Percentiles rank a stretch among this genome's conserved stretches.
Evolutionary conservation across 257 asterid species (phyloP).

Genomic region (Solanum pennellii): DNA sequence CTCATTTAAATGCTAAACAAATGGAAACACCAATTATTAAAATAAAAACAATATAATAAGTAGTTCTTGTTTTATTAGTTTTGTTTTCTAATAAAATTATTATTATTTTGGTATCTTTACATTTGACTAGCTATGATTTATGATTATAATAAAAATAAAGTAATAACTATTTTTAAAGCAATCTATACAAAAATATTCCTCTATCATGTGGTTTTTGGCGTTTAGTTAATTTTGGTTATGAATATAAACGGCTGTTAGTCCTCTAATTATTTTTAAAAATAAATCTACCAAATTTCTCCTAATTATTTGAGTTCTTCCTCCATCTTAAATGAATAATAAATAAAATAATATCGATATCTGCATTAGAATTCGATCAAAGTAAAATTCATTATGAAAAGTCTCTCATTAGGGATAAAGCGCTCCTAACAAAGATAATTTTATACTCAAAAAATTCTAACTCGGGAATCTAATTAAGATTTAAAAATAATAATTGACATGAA

Average conservation of each 20-base stretch:
- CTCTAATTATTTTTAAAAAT: background rate
- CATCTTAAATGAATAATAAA: background rate
- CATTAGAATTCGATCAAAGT: no score
- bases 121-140: background rate
- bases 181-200: background rate
- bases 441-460: no score
- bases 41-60: background rate
- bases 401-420: no score
- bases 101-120: background rate
- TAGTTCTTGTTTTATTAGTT: background rate
- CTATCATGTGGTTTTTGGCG: background rate
- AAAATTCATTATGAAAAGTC: no score
- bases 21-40: background rate
- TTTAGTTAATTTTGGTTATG: background rate
- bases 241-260: background rate
- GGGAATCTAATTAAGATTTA: no score
- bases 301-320: background rate
- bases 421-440: no score
- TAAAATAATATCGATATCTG: background rate
- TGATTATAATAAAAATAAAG: background rate
- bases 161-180: background rate
- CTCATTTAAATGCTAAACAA: background rate
- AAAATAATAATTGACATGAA: no score
- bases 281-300: background rate
- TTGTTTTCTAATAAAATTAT: background rate